Percentiles rank a stretch among this genome's conserved stretches.
Evolutionary conservation across 495 filamentous ascomycete species (phyloP).

Genomic region (Wilcoxina mikolae): DNA sequence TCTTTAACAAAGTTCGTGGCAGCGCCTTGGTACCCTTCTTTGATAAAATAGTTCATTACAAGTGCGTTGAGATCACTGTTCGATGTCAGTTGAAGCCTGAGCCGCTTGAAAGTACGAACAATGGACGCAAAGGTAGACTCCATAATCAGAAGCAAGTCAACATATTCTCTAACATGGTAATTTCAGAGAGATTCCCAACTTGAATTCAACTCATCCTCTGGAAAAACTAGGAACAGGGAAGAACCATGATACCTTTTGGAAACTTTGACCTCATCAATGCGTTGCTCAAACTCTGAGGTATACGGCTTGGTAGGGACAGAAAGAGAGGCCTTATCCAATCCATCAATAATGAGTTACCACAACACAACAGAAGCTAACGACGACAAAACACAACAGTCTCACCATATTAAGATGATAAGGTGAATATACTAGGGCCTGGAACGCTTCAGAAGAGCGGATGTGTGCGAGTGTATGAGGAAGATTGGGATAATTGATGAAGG

Average conservation of each 20-base stretch:
- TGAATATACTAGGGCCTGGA: neutral
- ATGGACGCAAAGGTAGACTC: conserved; percentile 12
- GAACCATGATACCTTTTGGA: conserved; percentile 65
- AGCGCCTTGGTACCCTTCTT: conserved; percentile 84
- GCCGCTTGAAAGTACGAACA: conserved; percentile 2
- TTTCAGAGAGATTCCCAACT: conserved; percentile 99
- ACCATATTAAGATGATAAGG: neutral
- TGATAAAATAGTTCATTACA: conserved; percentile 95
- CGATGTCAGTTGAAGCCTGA: conserved; percentile 6
- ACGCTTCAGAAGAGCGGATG: neutral
- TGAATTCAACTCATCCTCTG: conserved; percentile 67
- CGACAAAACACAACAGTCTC: neutral
- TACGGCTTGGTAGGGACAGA: conserved; percentile 18
- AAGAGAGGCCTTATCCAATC: conserved; percentile 2
- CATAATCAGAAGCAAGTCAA: conserved; percentile 58
- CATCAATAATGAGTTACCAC: neutral
- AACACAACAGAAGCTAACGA: neutral
- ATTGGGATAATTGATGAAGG: neutral
- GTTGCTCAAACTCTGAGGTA: conserved; percentile 49
- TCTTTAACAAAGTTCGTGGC: conserved; percentile 88
- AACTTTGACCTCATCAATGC: conserved; percentile 70
- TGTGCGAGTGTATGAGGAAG: neutral
- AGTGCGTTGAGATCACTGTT: conserved; percentile 83
- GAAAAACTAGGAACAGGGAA: conserved; percentile 12
- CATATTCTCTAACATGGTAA: conserved; percentile 67